Evolutionary conservation across 768 basidiomycete genomes (phyloP), one percentile per base, ranked within the genome.

Genomic region (Rhizopogon vulgaris): DNA sequence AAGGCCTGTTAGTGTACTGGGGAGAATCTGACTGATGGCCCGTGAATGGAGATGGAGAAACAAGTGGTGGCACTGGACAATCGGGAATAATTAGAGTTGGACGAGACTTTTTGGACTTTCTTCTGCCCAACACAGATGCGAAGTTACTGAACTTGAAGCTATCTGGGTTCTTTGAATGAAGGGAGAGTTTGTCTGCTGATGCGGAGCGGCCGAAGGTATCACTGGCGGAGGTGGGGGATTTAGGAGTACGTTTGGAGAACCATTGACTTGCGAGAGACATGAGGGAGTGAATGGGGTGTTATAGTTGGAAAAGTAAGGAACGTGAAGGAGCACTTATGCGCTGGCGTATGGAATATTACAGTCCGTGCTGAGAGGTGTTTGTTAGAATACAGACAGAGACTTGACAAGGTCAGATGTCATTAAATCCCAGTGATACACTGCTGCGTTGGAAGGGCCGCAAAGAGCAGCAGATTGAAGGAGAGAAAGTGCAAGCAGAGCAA

Each of bases 101-200:
- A 30, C 72, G 71, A 58, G 38, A 36, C 61, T 84, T 87, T 69
- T 81, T 87, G 18, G 78, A 67, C 64, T 79, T 85, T 60, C 84
- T 85, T 60, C 84, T 70, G 41, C 84, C 83, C 37, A 88, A 78
- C 36, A 79, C 83, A 43, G 78, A 72, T 9, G 79, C 78, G 46
- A 87, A 66, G 6, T 79, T 75, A 53, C 74, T 82, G 61, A 85
- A 73, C 55, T 72, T 78, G 64, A 74, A 67, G 55, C 62, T 59
- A 49, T 61, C 53, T 14, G 64, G 51, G 28, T 62, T 54, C 53
- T 58, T 61, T 56, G 47, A 51, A 58, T 51, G 51, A 2, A 47
- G 18, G 6, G 58, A 37, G 25, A 62, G 51, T 58, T 69, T 73
- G 45, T 69, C 66, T 37, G 63, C 53, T 8, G 62, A 56, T 49